Evolutionary conservation across 2,329 filamentous ascomycete species (phyloP).

Genomic region (Ceratocystis smalleyi): DNA sequence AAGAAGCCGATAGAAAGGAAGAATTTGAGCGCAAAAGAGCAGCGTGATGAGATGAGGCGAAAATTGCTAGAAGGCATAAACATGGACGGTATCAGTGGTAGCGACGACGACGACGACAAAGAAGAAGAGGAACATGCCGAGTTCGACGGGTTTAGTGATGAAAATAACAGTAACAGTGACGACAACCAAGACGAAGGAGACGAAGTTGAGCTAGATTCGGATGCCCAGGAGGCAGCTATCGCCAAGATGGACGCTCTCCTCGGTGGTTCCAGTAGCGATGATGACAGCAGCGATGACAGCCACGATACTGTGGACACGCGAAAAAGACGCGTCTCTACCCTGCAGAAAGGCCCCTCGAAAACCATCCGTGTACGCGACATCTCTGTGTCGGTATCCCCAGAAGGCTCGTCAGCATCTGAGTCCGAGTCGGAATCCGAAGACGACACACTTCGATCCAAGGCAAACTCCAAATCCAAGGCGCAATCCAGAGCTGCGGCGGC

Average conservation of each 20-base stretch:
- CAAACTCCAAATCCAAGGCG: slow-evolving; percentile 19
- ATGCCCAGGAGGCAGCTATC: slow-evolving; percentile 25
- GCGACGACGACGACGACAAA: slow-evolving; percentile 26
- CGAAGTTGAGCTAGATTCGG: slow-evolving; percentile 20
- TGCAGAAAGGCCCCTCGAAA: slow-evolving; percentile 14
- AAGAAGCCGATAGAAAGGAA: slow-evolving; percentile 21
- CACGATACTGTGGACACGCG: slow-evolving; percentile 12
- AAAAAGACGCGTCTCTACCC: not conserved
- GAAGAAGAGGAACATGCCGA: slow-evolving; percentile 20
- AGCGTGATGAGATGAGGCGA: slow-evolving; percentile 7
- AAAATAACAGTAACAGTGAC: slow-evolving; percentile 19
- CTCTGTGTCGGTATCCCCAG: slow-evolving; percentile 21
- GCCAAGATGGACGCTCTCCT: slow-evolving; percentile 33
- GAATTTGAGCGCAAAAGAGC: slow-evolving; percentile 20
- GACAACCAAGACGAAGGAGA: slow-evolving; percentile 23
- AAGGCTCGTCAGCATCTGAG: slow-evolving; percentile 5
- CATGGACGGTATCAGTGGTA: slow-evolving; percentile 16
- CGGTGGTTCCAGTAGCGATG: slow-evolving; percentile 31
- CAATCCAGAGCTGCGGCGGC: slow-evolving; percentile 17
- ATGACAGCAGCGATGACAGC: slow-evolving; percentile 24
- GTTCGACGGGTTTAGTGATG: slow-evolving; percentile 18
- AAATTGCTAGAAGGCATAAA: slow-evolving; percentile 14
- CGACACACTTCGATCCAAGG: slow-evolving; percentile 16
- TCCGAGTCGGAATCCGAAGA: slow-evolving; percentile 12
- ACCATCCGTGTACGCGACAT: slow-evolving; percentile 25